Base-by-base conservation (phyloP, 495 filamentous ascomycete genomes). In the Glarea lozoyensis region DNA sequence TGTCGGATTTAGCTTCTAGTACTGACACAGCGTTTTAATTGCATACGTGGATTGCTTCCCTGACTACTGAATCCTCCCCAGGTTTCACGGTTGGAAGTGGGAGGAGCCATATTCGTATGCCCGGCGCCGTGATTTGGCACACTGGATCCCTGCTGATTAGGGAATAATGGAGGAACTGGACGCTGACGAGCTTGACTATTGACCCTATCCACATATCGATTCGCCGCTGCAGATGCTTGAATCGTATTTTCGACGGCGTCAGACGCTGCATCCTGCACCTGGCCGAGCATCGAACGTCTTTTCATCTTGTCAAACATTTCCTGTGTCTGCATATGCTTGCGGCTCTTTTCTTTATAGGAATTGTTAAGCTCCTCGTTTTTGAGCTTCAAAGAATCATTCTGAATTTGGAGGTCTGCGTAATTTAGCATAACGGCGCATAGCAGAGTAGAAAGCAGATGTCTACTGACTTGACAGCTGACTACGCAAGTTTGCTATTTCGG, bases 271-370 rank as follows among this genome's bases (percentile, higher is more conserved):
- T 70, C 72, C 43, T 84, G 76, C 37, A 86, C 78, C 21, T 83
- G 78, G 7, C 76, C 72, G 19, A 73, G 63, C 68, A 87, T 76
- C 3, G 80, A 75, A 40, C 80, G 77, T 18, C 78, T 72, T 60
- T 94, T 95, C 33, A 94, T 66, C 23, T 81, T 73, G 49, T 87
- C 82, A 48, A 94, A 96, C 4, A 94, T 73, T 49, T 89, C 84
- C 49, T 88, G 86, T 15, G 80, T 81, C 43, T 88, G 81, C 3
- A 78, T 64, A n/a, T 86, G 72, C 44, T 84, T 82, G 31, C 77
- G 78, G 45, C 65, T 80, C 54, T 93, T 93, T 23, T 90, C 83
- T 31, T 75, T 70, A 46, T 79, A 78, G 2, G 77, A 68, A 37
- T 80, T 71, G 20, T 72, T 66, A 2, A 95, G 67, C 13, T 92